These are phyloP conservation scores for Diutina catenulata DNA, from an alignment of 1,139 yeast genomes.

Conservation along the genomic window DNA sequence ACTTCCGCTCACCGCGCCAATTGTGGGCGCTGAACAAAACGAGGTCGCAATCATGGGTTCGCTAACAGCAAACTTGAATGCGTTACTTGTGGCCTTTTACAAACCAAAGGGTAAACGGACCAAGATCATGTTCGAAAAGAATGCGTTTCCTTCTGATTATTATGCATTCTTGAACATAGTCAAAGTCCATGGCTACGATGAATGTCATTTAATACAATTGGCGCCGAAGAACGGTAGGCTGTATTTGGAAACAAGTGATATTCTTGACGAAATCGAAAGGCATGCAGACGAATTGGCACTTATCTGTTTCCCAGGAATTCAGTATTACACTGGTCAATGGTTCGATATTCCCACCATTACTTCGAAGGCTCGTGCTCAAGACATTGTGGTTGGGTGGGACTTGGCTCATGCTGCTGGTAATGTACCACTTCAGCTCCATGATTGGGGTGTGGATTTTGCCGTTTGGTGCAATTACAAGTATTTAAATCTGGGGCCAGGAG, in stretches of 20 bases:
- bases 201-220: slow-evolving; percentile 52
- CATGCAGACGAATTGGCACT: slow-evolving; percentile 58
- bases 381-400: slow-evolving; percentile 83
- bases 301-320: slow-evolving; percentile 78
- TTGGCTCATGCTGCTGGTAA: slow-evolving; percentile 93
- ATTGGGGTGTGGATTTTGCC: slow-evolving; percentile 89
- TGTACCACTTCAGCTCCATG: slow-evolving; percentile 63
- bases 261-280: slow-evolving; percentile 42
- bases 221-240: slow-evolving; percentile 46
- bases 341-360: slow-evolving; percentile 70
- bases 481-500: slow-evolving; percentile 88
- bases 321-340: slow-evolving; percentile 82
- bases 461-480: slow-evolving; percentile 92
- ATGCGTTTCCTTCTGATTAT: slow-evolving; percentile 87
- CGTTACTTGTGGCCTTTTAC: slow-evolving; percentile 64
- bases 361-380: slow-evolving; percentile 36
- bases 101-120: slow-evolving; percentile 46
- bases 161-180: slow-evolving; percentile 76
- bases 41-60: slow-evolving; percentile 90
- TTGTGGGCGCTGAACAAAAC: slow-evolving; percentile 60
- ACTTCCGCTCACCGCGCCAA: slow-evolving; percentile 51
- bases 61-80: slow-evolving; percentile 69
- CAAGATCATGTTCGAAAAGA: slow-evolving; percentile 73
- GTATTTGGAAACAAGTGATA: slow-evolving; percentile 49
- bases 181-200: slow-evolving; percentile 46